Base-by-base conservation (phyloP, 129 eudicot genomes). In the Gnaphalium uliginosum region DNA sequence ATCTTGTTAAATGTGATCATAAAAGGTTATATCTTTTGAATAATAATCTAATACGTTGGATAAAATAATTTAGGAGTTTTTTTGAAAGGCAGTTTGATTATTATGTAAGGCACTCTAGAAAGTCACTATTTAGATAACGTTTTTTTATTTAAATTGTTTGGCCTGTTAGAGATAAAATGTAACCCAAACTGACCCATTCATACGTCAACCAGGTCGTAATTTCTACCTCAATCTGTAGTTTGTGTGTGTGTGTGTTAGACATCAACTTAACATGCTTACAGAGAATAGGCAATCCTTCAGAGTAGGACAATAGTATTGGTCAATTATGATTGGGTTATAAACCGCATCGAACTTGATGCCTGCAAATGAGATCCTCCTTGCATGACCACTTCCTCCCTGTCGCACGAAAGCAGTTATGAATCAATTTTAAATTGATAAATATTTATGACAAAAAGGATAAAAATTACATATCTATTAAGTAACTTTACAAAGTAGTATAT, bases 371-470 rank as follows among this genome's bases (percentile, higher is more conserved):
- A 89, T 87, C 58, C 64, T 83, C 69, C 84, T 89, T n/a, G 92
- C 96, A 78, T 87, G 74, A 32, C 96, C 92, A 75, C 59, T 69
- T 57, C 88, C 96, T 73, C 96, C 92, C 92, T 87, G 81, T 50
- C 24, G 30, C 58, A 54, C 29, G 13, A 62, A 56, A 76, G 26
- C 35, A 59, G 5, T 26, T 64, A 29, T n/a, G 13, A 17, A 15
- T 29, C 15, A 4, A 48, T 10, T 39, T 32, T 21, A 25, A 27
- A 5, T 37, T 80, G 24, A 66, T 66, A 26, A 35, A 24, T n/a
- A 57, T 73, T 19, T 41, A 51, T 15, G 56, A 61, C n/a, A 37
- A n/a, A 54, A 6, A 7, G 24, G 29, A 41, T 19, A 2, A 1
- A 61, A 3, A 8, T 21, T 29, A 18, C 3, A 1, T 19, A 19